phyloP scores from a whole-genome alignment of 2,329 filamentous ascomycete species.

The Cadophora sp. region DNA sequence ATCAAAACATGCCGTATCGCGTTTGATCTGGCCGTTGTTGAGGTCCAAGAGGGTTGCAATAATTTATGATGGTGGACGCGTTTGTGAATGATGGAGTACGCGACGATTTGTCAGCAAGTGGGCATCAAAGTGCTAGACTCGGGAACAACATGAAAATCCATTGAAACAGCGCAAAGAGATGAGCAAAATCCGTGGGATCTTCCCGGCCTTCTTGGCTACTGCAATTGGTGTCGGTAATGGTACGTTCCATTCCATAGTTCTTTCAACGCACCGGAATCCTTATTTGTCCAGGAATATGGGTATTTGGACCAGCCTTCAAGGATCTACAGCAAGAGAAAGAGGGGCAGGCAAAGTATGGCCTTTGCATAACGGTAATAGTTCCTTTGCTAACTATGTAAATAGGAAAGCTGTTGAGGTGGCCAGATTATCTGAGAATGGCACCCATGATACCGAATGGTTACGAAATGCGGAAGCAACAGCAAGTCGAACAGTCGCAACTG shows the following conservation, averaged over 20 bases:
- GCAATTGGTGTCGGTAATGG: conserved; percentile 44
- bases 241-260: conserved; percentile 27
- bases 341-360: conserved; percentile 33
- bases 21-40: neutral
- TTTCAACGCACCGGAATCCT: neutral
- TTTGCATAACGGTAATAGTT: neutral
- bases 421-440: conserved; percentile 20
- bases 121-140: neutral
- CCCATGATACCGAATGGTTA: conserved; percentile 25
- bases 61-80: conserved; percentile 6
- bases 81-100: neutral
- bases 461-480: conserved; percentile 35
- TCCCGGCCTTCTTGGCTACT: conserved; percentile 42
- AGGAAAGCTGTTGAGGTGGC: conserved; percentile 32
- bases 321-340: conserved; percentile 38
- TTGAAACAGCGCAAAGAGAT: conserved; percentile 27
- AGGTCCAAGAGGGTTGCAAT: neutral
- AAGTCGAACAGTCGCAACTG: conserved; percentile 33
- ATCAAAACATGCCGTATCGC: conserved; percentile 20
- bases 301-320: conserved; percentile 44
- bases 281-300: conserved; percentile 37
- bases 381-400: conserved; percentile 22
- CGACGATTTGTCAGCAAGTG: conserved; percentile 11
- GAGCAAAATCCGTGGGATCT: conserved; percentile 40
- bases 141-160: neutral